Conservation (phyloP, 2,329 filamentous ascomycete genomes). For the Juglanconis oblonga region DNA sequence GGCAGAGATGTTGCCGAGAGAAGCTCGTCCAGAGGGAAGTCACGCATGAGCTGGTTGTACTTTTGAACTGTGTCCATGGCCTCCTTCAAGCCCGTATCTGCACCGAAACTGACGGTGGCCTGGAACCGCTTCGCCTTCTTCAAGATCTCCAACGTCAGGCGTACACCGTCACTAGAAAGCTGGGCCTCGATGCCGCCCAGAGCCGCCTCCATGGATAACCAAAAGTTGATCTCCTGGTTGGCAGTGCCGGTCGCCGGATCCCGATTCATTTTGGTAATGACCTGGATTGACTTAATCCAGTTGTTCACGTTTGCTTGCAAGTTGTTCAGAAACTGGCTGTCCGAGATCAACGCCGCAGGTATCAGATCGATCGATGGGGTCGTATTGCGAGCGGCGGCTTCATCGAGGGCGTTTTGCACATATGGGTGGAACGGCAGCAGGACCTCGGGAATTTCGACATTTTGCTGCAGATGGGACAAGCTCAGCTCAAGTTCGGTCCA, state of each 20-base stretch:
- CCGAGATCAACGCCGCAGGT: slow-evolving; percentile 70
- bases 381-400: slow-evolving; percentile 63
- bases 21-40: slow-evolving; percentile 93
- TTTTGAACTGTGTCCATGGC: slow-evolving; percentile 95
- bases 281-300: slow-evolving; percentile 98
- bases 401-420: slow-evolving; percentile 80
- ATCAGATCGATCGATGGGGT: slow-evolving; percentile 79
- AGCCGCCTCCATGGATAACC: slow-evolving; percentile 94
- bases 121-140: slow-evolving; percentile 98
- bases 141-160: slow-evolving; percentile 88
- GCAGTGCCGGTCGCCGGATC: slow-evolving; percentile 76
- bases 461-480: slow-evolving; percentile 89
- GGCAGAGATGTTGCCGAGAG: slow-evolving; percentile 85
- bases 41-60: slow-evolving; percentile 98
- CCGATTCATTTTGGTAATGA: slow-evolving; percentile 89
- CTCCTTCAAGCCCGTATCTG: slow-evolving; percentile 94
- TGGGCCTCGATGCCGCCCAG: slow-evolving; percentile 89
- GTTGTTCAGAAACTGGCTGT: slow-evolving; percentile 90
- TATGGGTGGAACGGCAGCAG: slow-evolving; percentile 84
- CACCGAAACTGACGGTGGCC: slow-evolving; percentile 92
- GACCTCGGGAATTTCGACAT: slow-evolving; percentile 94
- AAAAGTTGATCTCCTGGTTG: slow-evolving; percentile 98
- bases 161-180: slow-evolving; percentile 82
- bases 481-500: slow-evolving; percentile 92
- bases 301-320: slow-evolving; percentile 91